These are phyloP conservation scores for Orbilia brochopaga DNA, from an alignment of 2,329 filamentous ascomycete genomes.

Conservation along the genomic window DNA sequence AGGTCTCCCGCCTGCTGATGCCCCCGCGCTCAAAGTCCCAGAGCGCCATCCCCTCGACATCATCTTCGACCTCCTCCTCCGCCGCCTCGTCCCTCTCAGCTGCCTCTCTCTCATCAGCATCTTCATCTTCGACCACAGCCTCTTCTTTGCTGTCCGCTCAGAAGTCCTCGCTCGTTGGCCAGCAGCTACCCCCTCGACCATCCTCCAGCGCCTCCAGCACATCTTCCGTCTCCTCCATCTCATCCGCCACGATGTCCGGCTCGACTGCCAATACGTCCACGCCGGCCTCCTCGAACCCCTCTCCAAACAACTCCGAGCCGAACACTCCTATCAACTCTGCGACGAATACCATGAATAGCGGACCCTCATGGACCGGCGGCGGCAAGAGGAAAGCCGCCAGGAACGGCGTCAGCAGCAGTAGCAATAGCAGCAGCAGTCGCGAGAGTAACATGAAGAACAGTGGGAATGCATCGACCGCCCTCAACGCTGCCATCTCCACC, in stretches of 20 bases:
- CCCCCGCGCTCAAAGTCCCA: constrained; percentile 91
- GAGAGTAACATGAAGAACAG: constrained; percentile 56
- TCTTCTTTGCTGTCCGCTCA: constrained; percentile 58
- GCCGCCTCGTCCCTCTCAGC: constrained; percentile 69
- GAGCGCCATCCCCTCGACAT: constrained; percentile 71
- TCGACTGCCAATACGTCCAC: constrained; percentile 33
- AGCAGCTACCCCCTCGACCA: constrained; percentile 34
- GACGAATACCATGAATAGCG: constrained; percentile 57
- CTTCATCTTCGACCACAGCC: constrained; percentile 67
- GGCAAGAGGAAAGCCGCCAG: constrained; percentile 60
- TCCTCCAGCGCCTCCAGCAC: constrained; percentile 40
- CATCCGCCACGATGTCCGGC: constrained; percentile 53
- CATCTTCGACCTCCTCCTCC: constrained; percentile 68
- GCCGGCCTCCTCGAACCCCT: constrained; percentile 40
- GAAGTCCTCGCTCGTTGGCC: constrained; percentile 61
- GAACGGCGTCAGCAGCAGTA: constrained; percentile 54
- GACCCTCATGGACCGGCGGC: constrained; percentile 57
- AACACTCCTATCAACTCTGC: constrained; percentile 58
- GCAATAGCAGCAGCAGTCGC: constrained; percentile 55
- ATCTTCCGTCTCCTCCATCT: constrained; percentile 56
- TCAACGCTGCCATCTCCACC: constrained; percentile 51
- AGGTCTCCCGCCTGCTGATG: constrained; percentile 85
- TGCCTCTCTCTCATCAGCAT: constrained; percentile 68
- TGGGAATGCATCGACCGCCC: constrained; percentile 34
- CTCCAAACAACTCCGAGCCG: constrained; percentile 53